phyloP scores from a whole-genome alignment of 805 yeast genomes.

The Wickerhamiella kurtzmanii region DNA sequence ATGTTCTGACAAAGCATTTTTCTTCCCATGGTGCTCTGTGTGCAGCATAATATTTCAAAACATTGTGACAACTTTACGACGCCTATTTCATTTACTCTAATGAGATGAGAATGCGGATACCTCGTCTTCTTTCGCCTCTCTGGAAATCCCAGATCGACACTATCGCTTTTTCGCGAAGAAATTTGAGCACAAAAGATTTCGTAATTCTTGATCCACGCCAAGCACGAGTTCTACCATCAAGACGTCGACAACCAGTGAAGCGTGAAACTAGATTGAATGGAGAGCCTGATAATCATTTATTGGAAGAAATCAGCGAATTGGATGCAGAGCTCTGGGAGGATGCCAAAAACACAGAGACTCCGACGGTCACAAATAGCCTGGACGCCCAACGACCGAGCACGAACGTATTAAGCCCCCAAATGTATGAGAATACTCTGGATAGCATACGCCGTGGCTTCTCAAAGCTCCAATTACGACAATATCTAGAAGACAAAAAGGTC shows the following conservation, averaged over 20 bases:
- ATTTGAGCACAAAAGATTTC: neutral
- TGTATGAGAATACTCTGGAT: slow-evolving; percentile 14
- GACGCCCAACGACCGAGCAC: slow-evolving; percentile 11
- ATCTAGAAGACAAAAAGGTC: slow-evolving; percentile 4
- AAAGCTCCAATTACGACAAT: slow-evolving; percentile 19
- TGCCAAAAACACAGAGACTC: neutral
- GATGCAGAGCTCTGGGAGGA: neutral
- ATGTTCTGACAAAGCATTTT: too few species aligned
- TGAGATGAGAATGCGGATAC: neutral
- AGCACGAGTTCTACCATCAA: neutral
- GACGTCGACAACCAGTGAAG: neutral
- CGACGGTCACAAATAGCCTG: neutral
- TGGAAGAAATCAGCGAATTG: neutral
- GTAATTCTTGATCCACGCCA: neutral
- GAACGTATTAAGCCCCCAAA: slow-evolving; percentile 4
- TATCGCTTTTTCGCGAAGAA: neutral
- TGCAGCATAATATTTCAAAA: too few species aligned
- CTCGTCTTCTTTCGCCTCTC: neutral
- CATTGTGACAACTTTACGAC: too few species aligned
- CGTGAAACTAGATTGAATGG: neutral
- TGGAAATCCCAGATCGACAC: neutral
- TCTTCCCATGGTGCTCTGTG: too few species aligned
- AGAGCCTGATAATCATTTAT: neutral
- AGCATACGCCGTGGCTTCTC: slow-evolving; percentile 21
- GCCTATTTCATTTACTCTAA: too few species aligned